Conservation (phyloP, 176 grass and related monocot species). For the Cenchrus purpureus region DNA sequence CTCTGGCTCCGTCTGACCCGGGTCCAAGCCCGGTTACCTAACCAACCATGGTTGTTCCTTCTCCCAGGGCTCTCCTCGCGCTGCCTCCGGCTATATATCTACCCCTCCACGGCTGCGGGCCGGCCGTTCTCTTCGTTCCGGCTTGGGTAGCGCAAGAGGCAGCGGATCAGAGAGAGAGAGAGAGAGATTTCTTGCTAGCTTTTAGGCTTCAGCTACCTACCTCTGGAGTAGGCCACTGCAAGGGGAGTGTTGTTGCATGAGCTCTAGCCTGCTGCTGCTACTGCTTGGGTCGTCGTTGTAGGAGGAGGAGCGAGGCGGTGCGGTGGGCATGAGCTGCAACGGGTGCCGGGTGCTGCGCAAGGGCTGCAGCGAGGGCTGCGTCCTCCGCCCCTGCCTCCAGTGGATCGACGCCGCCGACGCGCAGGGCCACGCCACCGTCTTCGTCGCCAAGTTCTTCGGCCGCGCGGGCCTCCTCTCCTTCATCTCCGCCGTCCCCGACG, state of each 20-base stretch:
- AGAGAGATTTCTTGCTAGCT: not conserved
- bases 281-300: not conserved
- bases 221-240: too few species aligned
- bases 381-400: slow-evolving; percentile 79
- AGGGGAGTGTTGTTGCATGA: not conserved
- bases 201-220: not conserved
- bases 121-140: slow-evolving; percentile 32
- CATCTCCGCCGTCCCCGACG: slow-evolving; percentile 70
- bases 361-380: slow-evolving; percentile 80
- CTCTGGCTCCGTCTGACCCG: not conserved
- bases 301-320: not conserved
- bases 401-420: slow-evolving; percentile 83
- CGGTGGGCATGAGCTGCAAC: slow-evolving; percentile 74
- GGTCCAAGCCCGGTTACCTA: not conserved
- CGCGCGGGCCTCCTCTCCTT: slow-evolving; percentile 83
- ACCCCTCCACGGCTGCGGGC: slow-evolving; percentile 8
- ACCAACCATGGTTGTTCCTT: slow-evolving; percentile 26
- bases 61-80: not conserved
- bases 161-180: too few species aligned
- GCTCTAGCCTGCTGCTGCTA: not conserved
- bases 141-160: not conserved
- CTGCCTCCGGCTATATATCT: slow-evolving; percentile 49
- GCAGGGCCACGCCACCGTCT: slow-evolving; percentile 86
- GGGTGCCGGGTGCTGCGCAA: slow-evolving; percentile 84
- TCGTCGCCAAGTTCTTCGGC: slow-evolving; percentile 95